Base-by-base conservation (phyloP, 495 filamentous ascomycete genomes). In the Aspergillus asperescens region DNA sequence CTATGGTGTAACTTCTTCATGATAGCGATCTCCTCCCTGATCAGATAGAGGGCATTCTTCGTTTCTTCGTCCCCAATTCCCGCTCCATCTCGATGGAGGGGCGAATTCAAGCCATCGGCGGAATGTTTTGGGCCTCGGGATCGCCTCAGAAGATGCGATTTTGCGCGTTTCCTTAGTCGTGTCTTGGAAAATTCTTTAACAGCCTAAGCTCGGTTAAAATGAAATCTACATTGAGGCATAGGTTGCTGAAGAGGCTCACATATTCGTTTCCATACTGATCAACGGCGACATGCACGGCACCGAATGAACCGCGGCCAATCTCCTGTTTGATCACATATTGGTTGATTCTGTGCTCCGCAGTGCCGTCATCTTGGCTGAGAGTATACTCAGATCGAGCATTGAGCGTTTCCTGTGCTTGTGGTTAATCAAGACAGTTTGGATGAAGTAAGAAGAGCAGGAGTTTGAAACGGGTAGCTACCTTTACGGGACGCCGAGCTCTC, bases 151-250 rank as follows among this genome's bases (percentile, higher is more conserved):
- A 96, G 84, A 66, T 94, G 85, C 13, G 93, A 96, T 66, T 97
- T 91, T 24, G 86, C 89, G 27, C 90, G 88, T 71, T 90, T 96
- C n/a, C 91, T 81, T 31, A 98, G 72, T 31, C 91, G 81, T 4
- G 89, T 81, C 66, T 98, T 98, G 45, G 92, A 96, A 70, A 98
- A 97, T 61, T 96, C 92, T 70, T 98, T 98, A 54, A 98, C 83
- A 46, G 93, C 92, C 90, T 96, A 27, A 27, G 16, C 7, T 25
- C 5, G 23, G 35, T 48, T 38, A 50, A 50, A 13, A 9, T 45
- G 22, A 10, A 10, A 22, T 38, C 32, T 32, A 23, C 12, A 19
- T 12, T 32, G 20, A n/a, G n/a, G n/a, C n/a, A n/a, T n/a, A n/a
- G n/a, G n/a, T n/a, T n/a, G n/a, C 34, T 37, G 34, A 49, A 68